Percentiles rank a stretch among this genome's conserved stretches.
phyloP scores from a whole-genome alignment of 208 protist species.

The Leishmania amazonensis region DNA sequence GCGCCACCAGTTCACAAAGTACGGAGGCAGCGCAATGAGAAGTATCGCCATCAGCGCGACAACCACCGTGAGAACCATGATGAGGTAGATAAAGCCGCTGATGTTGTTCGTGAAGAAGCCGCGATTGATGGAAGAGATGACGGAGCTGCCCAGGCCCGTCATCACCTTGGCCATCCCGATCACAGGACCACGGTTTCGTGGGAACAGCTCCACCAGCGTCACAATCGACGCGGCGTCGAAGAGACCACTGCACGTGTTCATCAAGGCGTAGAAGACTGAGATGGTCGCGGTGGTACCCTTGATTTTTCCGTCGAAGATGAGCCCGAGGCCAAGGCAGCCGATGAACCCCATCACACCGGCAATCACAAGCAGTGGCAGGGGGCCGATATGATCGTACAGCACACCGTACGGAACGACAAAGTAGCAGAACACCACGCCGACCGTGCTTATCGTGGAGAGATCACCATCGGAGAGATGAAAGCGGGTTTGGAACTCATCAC shows the following conservation, averaged over 20 bases:
- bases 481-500: conserved; percentile 39
- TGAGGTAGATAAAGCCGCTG: conserved; percentile 70
- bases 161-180: conserved; percentile 71
- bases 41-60: conserved; percentile 34
- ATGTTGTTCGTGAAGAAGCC: conserved; percentile 57
- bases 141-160: conserved; percentile 72
- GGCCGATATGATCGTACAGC: conserved; percentile 57
- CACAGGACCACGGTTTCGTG: conserved; percentile 70
- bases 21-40: conserved; percentile 55
- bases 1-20: conserved; percentile 70
- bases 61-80: conserved; percentile 53
- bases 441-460: conserved; percentile 70
- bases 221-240: conserved; percentile 59
- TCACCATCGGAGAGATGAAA: conserved; percentile 62
- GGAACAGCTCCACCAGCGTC: conserved; percentile 57
- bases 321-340: conserved; percentile 52
- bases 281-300: conserved; percentile 53
- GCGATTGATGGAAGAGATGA: conserved; percentile 56
- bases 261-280: conserved; percentile 68
- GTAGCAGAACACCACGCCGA: conserved; percentile 69
- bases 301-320: conserved; percentile 53
- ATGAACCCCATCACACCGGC: conserved; percentile 39
- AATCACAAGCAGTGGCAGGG: conserved; percentile 40
- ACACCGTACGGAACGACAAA: conserved; percentile 71
- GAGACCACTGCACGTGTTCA: conserved; percentile 62